A percentile compares a stretch with the other conserved stretches of the same genome.
These are phyloP conservation scores for Pinus tabuliformis DNA, from an alignment of 75 land plant species.

Conservation along the genomic window DNA sequence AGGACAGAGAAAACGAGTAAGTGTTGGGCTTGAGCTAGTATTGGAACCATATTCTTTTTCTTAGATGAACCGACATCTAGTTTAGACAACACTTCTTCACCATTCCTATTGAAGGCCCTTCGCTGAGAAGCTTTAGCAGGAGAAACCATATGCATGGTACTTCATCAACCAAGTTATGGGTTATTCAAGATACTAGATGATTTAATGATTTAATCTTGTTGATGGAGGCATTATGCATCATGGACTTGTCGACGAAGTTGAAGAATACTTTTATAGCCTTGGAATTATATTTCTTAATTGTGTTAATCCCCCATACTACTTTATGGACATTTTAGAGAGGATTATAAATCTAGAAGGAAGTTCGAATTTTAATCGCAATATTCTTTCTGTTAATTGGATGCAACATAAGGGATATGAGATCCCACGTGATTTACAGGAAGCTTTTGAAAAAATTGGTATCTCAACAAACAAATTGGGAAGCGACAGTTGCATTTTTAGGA, in stretches of 20 bases:
- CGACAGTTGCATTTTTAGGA: too few relatives aligned
- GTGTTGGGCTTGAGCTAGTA: constrained; percentile 96
- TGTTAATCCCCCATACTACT: constrained; percentile 94
- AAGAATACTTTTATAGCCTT: constrained; percentile 71
- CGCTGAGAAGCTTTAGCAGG: constrained; percentile 90
- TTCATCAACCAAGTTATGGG: constrained; percentile 94
- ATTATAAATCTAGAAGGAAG: constrained; percentile 50
- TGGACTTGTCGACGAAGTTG: constrained; percentile 84
- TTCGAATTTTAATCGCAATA: constrained; percentile 38
- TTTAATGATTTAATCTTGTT: constrained; percentile 85
- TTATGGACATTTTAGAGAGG: constrained; percentile 90
- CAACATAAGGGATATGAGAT: constrained; percentile 74
- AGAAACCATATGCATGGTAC: constrained; percentile 84
- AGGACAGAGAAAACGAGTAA: constrained; percentile 95
- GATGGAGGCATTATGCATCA: constrained; percentile 83
- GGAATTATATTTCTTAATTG: constrained; percentile 89
- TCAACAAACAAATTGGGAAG: not conserved
- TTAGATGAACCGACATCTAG: constrained; percentile 98
- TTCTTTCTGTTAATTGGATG: constrained; percentile 90
- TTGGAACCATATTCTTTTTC: constrained; percentile 93
- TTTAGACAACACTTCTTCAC: constrained; percentile 95
- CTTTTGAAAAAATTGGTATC: constrained; percentile 7
- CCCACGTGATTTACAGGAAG: constrained; percentile 64
- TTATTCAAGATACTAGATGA: constrained; percentile 94
- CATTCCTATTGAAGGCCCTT: constrained; percentile 83